A percentile compares a stretch with the other conserved stretches of the same genome.
These are phyloP conservation scores for Skeletonema menzelii DNA, from an alignment of 108 stramenopile genomes.

Conservation along the genomic window DNA sequence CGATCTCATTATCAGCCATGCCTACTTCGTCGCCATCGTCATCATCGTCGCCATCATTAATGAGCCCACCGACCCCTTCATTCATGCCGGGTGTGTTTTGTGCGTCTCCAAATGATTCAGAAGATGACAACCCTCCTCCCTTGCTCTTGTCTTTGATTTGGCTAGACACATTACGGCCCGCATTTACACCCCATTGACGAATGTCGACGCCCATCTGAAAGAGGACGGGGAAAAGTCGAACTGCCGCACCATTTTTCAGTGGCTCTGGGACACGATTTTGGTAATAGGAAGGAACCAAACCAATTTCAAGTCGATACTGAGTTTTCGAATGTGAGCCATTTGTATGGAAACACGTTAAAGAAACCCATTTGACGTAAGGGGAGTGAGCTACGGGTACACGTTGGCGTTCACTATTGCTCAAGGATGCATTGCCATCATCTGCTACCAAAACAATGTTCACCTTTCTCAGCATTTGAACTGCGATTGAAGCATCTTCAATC, in stretches of 20 bases:
- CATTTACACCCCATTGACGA: conserved; percentile 84
- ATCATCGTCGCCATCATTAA: conserved; percentile 56
- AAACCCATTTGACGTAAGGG: conserved; percentile 70
- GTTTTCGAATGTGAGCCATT: conserved; percentile 22
- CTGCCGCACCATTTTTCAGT: conserved; percentile 55
- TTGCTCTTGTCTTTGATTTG: conserved; percentile 53
- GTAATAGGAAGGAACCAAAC: conserved; percentile 67
- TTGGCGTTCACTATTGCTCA: conserved; percentile 17
- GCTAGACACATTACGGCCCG: conserved; percentile 55
- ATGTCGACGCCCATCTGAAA: conserved; percentile 93
- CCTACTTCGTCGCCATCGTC: conserved; percentile 40
- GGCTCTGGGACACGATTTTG: conserved; percentile 63
- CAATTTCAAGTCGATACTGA: conserved; percentile 66
- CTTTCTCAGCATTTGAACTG: conserved; percentile 82
- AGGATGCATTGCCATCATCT: conserved; percentile 26
- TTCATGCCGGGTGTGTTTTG: neutral
- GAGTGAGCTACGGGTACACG: conserved; percentile 60
- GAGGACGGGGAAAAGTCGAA: conserved; percentile 80
- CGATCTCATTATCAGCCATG: conserved; percentile 73
- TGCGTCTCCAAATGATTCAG: conserved; percentile 43
- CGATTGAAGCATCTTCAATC: conserved; percentile 89
- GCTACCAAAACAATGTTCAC: conserved; percentile 63
- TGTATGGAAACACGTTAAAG: conserved; percentile 18
- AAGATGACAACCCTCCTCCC: conserved; percentile 42
- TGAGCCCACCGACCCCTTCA: conserved; percentile 37